Evolutionary conservation across 2,329 filamentous ascomycete genomes (phyloP), one percentile per base, ranked within the genome.

Genomic region (Colletotrichum euphorbiae): DNA sequence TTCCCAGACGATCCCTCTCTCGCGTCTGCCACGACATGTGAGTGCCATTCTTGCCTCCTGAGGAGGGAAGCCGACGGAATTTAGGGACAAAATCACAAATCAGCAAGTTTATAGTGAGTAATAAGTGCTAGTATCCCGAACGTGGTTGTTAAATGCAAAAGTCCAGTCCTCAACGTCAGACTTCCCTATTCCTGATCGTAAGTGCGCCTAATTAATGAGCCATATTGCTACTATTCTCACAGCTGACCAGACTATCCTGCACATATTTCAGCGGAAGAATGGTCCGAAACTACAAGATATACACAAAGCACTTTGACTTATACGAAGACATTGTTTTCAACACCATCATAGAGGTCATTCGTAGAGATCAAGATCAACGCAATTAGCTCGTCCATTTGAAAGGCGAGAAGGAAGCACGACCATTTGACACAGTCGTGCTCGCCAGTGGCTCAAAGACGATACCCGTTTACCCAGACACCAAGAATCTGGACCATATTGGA

Each of bases 351-450:
- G 15, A 60, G 1, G 60, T 61, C 8, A 57, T 76, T 11, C 11
- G 15, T 1, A 68, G 72, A n/a, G 59, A 71, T n/a, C 24, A 69
- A 0, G 46, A 48, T 28, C 58, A 19, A 19, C 52, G 4, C 2
- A 67, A 67, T n/a, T 76, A 73, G 74, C 43, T 71, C 19, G 33
- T 75, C 3, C 46, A 63, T 1, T 4, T 74, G 2, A 28, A 55
- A 4, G 68, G 69, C 19, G 69, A 72, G 28, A 33, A 56, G 24
- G 24, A 24, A 1, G 8, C 46, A 2, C 60, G 70, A 2, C 4
- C 58, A 0, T 74, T 75, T 61, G 73, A 75, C 67, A 75, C 72
- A 50, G 67, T 75, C n/a, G 64, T 75, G 8, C 54, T 75, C 9
- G 72, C 72, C 0, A 70, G 70, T 2, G 73, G 74, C 1, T 69